These are phyloP conservation scores for Fusarium coffeatum DNA, from an alignment of 2,329 filamentous ascomycete species.

Conservation along the genomic window DNA sequence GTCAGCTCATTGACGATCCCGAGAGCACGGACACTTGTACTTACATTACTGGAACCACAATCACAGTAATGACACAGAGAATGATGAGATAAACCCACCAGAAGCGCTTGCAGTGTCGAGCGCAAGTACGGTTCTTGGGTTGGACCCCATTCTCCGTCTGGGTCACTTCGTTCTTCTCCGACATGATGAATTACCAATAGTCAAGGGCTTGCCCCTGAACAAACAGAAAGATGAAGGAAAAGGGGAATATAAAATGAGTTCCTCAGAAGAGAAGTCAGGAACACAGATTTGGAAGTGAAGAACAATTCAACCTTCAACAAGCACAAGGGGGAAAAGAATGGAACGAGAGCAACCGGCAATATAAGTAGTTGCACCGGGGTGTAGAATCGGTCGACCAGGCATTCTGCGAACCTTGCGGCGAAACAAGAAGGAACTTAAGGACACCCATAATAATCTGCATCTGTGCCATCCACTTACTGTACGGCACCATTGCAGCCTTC, in stretches of 20 bases:
- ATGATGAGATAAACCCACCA: slow-evolving; percentile 72
- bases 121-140: slow-evolving; percentile 55
- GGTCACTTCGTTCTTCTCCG: slow-evolving; percentile 52
- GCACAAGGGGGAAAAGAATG: neutral
- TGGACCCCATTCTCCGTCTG: slow-evolving; percentile 51
- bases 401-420: slow-evolving; percentile 21
- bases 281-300: slow-evolving; percentile 20
- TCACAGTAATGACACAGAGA: slow-evolving; percentile 60
- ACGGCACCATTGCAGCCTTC: slow-evolving; percentile 15
- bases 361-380: slow-evolving; percentile 38
- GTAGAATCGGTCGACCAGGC: slow-evolving; percentile 20
- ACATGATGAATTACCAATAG: slow-evolving; percentile 47
- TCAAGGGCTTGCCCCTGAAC: neutral
- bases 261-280: slow-evolving; percentile 6
- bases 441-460: slow-evolving; percentile 14
- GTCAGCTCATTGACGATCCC: slow-evolving; percentile 16
- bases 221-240: neutral
- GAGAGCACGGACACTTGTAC: slow-evolving; percentile 46
- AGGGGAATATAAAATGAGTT: neutral
- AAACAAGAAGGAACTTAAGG: slow-evolving; percentile 25
- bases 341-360: slow-evolving; percentile 30
- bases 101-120: slow-evolving; percentile 64
- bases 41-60: slow-evolving; percentile 71
- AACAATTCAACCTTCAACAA: slow-evolving; percentile 31
- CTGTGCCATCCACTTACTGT: neutral